These are phyloP conservation scores for Nemania serpens DNA, from an alignment of 2,329 filamentous ascomycete species.

Conservation along the genomic window DNA sequence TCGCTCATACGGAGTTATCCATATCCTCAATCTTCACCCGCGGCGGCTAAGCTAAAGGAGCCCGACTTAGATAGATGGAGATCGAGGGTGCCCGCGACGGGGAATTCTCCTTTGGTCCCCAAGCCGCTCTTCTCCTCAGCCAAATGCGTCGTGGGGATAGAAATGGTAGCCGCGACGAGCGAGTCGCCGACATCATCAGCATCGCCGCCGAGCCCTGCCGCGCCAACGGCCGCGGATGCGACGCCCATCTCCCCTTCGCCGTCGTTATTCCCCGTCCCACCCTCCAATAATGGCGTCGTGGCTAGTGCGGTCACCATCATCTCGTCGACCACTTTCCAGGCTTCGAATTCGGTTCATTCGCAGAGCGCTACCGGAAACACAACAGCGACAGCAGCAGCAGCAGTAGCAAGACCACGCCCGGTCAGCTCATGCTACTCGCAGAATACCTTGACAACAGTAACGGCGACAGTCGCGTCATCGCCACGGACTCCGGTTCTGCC, in stretches of 20 bases:
- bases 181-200: not conserved
- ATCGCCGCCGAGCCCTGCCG: not conserved
- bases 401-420: constrained; percentile 12
- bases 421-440: constrained; percentile 24
- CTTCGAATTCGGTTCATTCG: constrained; percentile 18
- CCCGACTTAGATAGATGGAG: constrained; percentile 18
- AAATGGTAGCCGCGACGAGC: not conserved
- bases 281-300: constrained; percentile 2
- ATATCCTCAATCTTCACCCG: not conserved
- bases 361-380: constrained; percentile 15
- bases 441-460: constrained; percentile 15
- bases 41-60: not conserved
- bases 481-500: constrained; percentile 23
- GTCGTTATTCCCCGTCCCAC: constrained; percentile 27
- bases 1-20: constrained; percentile 8
- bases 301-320: constrained; percentile 12
- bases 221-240: not conserved
- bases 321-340: constrained; percentile 6
- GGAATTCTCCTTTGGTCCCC: constrained; percentile 14
- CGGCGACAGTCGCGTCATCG: constrained; percentile 4
- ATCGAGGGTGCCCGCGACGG: constrained; percentile 15
- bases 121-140: constrained; percentile 24
- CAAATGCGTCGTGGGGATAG: constrained; percentile 10
- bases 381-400: no score
- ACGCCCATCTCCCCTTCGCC: constrained; percentile 25